Evolutionary conservation across 202 grass and related monocot genomes (phyloP), one percentile per base, ranked within the genome.

Genomic region (Bolboschoenoplectus hybrid): DNA sequence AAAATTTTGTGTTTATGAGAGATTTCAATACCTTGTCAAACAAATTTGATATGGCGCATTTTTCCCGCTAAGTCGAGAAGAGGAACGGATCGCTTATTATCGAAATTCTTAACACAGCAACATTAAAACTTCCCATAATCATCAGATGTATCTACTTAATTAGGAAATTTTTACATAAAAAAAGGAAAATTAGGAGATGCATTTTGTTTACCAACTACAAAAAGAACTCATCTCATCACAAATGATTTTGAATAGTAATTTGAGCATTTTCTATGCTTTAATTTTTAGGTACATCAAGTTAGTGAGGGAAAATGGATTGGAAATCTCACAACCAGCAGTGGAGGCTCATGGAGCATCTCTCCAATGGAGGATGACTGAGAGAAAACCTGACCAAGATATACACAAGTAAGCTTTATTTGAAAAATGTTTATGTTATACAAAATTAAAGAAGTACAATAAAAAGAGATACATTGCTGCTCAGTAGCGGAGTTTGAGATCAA

Each of bases 321-420:
- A 83, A 67, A 83, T 83, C 5, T 83, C 81, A 44, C 81, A 83
- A 41, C 81, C 81, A 68, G 81, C 81, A 64, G 19, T 53, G 44
- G 62, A 16, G 10, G 20, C 10, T 83, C 3, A 19, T 43, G 43
- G 46, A 50, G 16, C 9, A 58, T 20, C n/a, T 2, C 68, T 49
- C 63, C 61, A 50, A 39, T 83, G 81, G 81, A 45, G 43, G 47
- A 53, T 83, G 81, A 67, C 63, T 39, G 9, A 50, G 43, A 83
- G 81, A 83, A 65, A 49, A 83, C 13, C 19, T 17, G 81, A 51
- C 44, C 81, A 83, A 83, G 81, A 83, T 5, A 9, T 83, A 50
- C 81, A 82, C 79, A 64, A 46, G 79, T 82, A 82, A 26, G 79
- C 0, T 81, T 46, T 45, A 46, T 61, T 81, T 56, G 0, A 11